Evolutionary conservation across 1,139 yeast species (phyloP).

Genomic region (Kodamaea derodonti): DNA sequence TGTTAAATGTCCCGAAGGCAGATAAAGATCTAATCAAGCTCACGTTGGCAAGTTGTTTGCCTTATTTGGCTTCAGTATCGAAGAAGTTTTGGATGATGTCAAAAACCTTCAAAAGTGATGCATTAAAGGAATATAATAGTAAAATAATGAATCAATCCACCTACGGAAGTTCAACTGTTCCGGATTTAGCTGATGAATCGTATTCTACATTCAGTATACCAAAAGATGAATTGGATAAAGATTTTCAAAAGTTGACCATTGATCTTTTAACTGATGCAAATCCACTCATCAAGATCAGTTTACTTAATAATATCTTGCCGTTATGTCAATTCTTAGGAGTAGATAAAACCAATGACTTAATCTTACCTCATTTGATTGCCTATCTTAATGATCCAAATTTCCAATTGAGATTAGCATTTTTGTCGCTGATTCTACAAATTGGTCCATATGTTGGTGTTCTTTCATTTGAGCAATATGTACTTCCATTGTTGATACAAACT

Average conservation of each 20-base stretch:
- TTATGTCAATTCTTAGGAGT: conserved; percentile 81
- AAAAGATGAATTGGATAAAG: conserved; percentile 28
- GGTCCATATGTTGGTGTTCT: conserved; percentile 79
- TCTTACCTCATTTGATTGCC: conserved; percentile 86
- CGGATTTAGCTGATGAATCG: conserved; percentile 6
- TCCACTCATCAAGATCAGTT: conserved; percentile 62
- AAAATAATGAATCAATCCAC: conserved; percentile 1
- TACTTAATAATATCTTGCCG: conserved; percentile 66
- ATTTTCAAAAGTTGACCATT: conserved; percentile 64
- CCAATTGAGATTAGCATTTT: conserved; percentile 64
- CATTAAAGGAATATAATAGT: conserved; percentile 8
- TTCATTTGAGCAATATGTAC: conserved; percentile 80
- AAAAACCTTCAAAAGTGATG: conserved; percentile 43
- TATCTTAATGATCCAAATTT: conserved; percentile 79
- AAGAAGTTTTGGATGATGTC: conserved; percentile 65
- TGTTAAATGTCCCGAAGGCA: conserved; percentile 22
- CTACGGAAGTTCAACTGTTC: not conserved
- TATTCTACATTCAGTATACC: conserved; percentile 16
- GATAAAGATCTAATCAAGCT: conserved; percentile 51
- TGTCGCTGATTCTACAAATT: conserved; percentile 71
- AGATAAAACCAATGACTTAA: conserved; percentile 81
- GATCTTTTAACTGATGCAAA: conserved; percentile 66
- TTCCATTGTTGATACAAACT: conserved; percentile 81
- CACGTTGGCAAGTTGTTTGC: conserved; percentile 69
- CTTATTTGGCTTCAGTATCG: conserved; percentile 63